Base-by-base conservation (phyloP, 1,139 yeast species). In the Diutina siamensis region DNA sequence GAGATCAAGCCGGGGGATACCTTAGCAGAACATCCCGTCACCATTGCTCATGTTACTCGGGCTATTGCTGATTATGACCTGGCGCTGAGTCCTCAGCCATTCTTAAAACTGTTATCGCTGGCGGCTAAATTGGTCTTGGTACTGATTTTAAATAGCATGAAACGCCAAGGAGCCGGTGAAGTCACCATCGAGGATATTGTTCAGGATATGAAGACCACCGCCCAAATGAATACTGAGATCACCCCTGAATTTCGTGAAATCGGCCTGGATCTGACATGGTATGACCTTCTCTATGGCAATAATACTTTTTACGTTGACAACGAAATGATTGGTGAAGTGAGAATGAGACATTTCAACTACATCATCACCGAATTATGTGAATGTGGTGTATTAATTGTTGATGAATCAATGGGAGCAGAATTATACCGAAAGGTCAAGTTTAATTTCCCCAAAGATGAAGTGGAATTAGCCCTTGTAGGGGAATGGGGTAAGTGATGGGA, bases 21-120 rank as follows among this genome's bases (percentile, higher is more conserved):
- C 4, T 53, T 51, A 18, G 63, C 61, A 3, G 66, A 65, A 15
- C 72, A 69, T 27, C 58, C 65, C 1, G 78, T 73, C 52, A 64
- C 71, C 3, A 82, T 86, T 31, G 67, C 68, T 13, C 94, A 84
- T 59, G 78, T 88, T 32, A 76, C 80, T 56, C 75, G 71, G 52
- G 97, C 97, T 0, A 80, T 87, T 35, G 74, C 76, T 51, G 97
- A 87, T 60, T 76, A 94, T 1, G 78, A 88, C 10, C 76, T 76
- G 49, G 80, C 95, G 0, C 94, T 96, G 0, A 64, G 80, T 35
- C 63, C 78, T 0, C 71, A 68, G 47, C 86, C 42, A 9, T 38
- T 76, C 54, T 62, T 92, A 18, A 60, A 68, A 31, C 65, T 78
- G 1, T 64, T 88, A 38, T 74, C 96, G 2, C 75, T 84, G 53